A percentile compares a stretch with the other conserved stretches of the same genome.
Conservation (phyloP, 2,329 filamentous ascomycete species). For the Seiridium cupressi region DNA sequence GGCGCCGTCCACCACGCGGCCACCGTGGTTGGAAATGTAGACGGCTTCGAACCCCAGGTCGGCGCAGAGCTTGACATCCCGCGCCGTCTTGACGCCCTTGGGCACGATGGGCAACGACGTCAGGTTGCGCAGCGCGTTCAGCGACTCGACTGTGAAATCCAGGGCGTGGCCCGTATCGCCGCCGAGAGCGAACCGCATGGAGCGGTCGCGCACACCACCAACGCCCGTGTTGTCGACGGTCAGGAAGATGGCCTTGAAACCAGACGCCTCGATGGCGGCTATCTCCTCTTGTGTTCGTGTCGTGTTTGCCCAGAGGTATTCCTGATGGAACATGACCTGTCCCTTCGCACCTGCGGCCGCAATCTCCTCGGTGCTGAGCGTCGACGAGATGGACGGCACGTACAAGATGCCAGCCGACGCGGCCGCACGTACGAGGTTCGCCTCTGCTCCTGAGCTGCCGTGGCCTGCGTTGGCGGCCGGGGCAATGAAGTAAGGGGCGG, state of each 20-base stretch:
- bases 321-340: constrained; percentile 17
- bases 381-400: constrained; percentile 29
- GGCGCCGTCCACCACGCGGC: constrained; percentile 29
- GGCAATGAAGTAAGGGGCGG: constrained; percentile 53
- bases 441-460: constrained; percentile 42
- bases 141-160: neutral
- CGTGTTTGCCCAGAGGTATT: constrained; percentile 23
- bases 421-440: constrained; percentile 48
- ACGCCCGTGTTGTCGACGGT: constrained; percentile 15
- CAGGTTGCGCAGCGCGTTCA: constrained; percentile 7
- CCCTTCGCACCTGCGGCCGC: constrained; percentile 29
- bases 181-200: constrained; percentile 8
- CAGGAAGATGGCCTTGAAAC: constrained; percentile 17
- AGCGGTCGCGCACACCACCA: constrained; percentile 11
- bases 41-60: constrained; percentile 26
- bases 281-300: constrained; percentile 10
- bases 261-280: constrained; percentile 11
- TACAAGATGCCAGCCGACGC: constrained; percentile 47
- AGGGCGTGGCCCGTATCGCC: constrained; percentile 1
- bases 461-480: constrained; percentile 45
- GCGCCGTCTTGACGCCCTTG: constrained; percentile 31
- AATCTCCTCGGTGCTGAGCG: constrained; percentile 34
- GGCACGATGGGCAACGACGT: constrained; percentile 26
- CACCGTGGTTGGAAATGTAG: constrained; percentile 34
- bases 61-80: constrained; percentile 26